These are phyloP conservation scores for Ogataea trehaloabstinens DNA, from an alignment of 805 yeast species.

Conservation along the genomic window DNA sequence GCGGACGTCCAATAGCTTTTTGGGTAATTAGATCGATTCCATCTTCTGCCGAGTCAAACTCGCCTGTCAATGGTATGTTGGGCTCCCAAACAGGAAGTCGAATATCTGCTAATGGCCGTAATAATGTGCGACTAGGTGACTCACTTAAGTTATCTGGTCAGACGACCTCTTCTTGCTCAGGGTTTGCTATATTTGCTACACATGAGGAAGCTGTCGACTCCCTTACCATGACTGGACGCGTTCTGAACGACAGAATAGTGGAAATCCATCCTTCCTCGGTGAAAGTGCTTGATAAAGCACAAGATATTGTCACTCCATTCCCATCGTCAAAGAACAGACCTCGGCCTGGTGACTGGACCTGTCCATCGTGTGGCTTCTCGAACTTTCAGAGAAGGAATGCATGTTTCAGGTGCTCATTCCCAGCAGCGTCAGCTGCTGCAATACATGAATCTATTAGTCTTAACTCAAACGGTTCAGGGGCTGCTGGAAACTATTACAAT, in stretches of 20 bases:
- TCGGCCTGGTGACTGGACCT: constrained; percentile 98
- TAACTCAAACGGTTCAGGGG: constrained; percentile 7
- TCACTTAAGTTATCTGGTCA: constrained; percentile 29
- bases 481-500: neutral
- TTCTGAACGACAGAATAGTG: constrained; percentile 65
- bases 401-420: constrained; percentile 89
- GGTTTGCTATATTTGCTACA: constrained; percentile 79
- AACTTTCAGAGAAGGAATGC: constrained; percentile 93
- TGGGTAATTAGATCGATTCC: constrained; percentile 75
- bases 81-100: neutral
- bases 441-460: constrained; percentile 60
- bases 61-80: neutral
- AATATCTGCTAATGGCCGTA: no score
- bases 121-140: neutral
- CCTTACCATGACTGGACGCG: constrained; percentile 74
- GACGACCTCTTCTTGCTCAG: constrained; percentile 54
- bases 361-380: constrained; percentile 93
- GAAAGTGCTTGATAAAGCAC: constrained; percentile 74
- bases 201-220: constrained; percentile 87
- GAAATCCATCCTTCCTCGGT: constrained; percentile 88
- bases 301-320: constrained; percentile 77
- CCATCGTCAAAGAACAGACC: constrained; percentile 84
- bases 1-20: constrained; percentile 82
- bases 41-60: constrained; percentile 20
- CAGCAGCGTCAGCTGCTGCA: constrained; percentile 71